Evolutionary conservation across 225 moss, liverwort and hornwort species (phyloP).

Genomic region (Pseudisothecium myosuroides): DNA sequence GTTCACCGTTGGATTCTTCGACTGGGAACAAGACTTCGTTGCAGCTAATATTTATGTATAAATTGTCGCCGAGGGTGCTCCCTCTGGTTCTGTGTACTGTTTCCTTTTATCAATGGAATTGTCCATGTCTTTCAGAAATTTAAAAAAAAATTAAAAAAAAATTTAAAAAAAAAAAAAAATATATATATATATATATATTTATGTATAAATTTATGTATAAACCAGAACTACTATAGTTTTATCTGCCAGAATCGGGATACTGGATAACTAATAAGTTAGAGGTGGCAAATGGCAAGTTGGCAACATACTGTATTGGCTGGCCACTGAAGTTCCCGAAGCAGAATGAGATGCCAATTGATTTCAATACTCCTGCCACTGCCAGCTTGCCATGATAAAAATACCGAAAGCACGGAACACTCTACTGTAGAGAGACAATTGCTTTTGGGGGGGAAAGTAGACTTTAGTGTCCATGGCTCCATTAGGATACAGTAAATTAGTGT

Average conservation of each 20-base stretch:
- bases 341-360: neutral
- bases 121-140: too few species aligned
- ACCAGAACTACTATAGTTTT: neutral
- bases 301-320: neutral
- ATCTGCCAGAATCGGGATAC: neutral
- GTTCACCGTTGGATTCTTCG: neutral
- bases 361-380: neutral
- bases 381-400: too few species aligned
- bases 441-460: too few species aligned
- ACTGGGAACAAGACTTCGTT: neutral
- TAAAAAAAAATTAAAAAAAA: too few species aligned
- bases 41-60: neutral
- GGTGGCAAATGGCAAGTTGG: neutral
- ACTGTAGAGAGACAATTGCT: neutral
- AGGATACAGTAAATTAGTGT: neutral
- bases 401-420: neutral
- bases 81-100: too few species aligned
- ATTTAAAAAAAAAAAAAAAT: too few species aligned
- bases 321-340: neutral
- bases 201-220: too few species aligned
- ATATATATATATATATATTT: too few species aligned
- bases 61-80: too few species aligned
- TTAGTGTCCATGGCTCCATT: too few species aligned
- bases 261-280: neutral
- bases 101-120: too few species aligned